These are phyloP conservation scores for Phylloporus gajari DNA, from an alignment of 1,284 basidiomycete species.

Conservation along the genomic window DNA sequence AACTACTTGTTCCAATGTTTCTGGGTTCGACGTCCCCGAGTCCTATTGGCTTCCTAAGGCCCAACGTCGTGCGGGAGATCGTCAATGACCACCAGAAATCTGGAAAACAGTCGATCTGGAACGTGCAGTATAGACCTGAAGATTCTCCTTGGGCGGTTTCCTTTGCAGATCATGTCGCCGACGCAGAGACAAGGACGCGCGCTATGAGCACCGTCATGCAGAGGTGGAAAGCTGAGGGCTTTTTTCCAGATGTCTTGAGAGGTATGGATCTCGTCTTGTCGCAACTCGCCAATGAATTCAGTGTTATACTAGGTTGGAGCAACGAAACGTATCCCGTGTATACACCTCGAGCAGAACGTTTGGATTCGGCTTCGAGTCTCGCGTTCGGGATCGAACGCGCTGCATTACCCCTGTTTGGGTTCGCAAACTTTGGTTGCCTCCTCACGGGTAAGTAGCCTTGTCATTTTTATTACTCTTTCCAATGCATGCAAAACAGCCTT, in stretches of 20 bases:
- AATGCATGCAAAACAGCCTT: conserved; percentile 24
- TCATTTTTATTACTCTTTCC: conserved; percentile 15
- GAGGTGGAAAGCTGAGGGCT: conserved; percentile 26
- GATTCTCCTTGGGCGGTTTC: conserved; percentile 32
- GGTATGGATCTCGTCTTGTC: conserved; percentile 9
- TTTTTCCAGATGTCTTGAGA: conserved; percentile 37
- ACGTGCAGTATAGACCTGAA: conserved; percentile 25
- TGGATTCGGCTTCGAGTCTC: conserved; percentile 17
- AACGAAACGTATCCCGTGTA: conserved; percentile 41
- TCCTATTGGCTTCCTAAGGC: conserved; percentile 36
- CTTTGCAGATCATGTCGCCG: conserved; percentile 31
- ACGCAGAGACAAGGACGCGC: conserved; percentile 27
- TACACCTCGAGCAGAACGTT: conserved; percentile 26
- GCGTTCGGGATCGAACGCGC: conserved; percentile 57
- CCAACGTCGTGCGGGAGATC: conserved; percentile 25
- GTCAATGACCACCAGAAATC: conserved; percentile 20
- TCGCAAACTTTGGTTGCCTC: conserved; percentile 55
- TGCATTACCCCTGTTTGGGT: conserved; percentile 55
- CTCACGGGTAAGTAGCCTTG: conserved; percentile 46
- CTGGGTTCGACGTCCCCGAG: conserved; percentile 20
- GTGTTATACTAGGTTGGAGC: conserved; percentile 31
- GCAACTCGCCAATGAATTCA: background rate
- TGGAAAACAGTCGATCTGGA: conserved; percentile 28
- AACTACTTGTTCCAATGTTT: conserved; percentile 36
- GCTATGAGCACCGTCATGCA: conserved; percentile 26